Evolutionary conservation across 306 rosid genomes (phyloP).

Genomic region (Castanopsis chinensis): DNA sequence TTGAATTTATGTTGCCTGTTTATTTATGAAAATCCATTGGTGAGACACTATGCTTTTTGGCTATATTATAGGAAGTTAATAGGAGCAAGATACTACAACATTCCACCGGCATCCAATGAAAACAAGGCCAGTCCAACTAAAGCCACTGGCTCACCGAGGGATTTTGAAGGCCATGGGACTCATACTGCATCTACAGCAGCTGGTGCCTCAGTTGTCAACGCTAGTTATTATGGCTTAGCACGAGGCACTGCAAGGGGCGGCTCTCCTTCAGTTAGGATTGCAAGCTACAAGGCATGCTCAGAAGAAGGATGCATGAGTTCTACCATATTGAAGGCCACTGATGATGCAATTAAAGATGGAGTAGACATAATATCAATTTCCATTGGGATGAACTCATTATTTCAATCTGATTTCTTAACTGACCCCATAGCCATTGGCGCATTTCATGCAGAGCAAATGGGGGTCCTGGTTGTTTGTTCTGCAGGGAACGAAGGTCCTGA

Average conservation of each 20-base stretch:
- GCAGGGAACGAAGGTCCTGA: constrained; percentile 95
- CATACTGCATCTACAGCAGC: constrained; percentile 86
- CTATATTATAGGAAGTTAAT: constrained; percentile 64
- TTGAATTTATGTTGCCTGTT: too few species aligned
- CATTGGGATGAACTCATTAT: constrained; percentile 62
- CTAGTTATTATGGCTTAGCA: constrained; percentile 79
- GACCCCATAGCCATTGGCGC: constrained; percentile 95
- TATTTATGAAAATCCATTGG: neutral
- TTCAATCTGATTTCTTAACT: constrained; percentile 59
- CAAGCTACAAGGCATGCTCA: constrained; percentile 79
- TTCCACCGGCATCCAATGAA: constrained; percentile 6
- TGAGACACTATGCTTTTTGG: neutral
- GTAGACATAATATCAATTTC: constrained; percentile 90
- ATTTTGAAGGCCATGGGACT: constrained; percentile 79
- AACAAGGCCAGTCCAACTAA: constrained; percentile 31
- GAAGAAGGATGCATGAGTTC: constrained; percentile 78
- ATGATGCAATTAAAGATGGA: constrained; percentile 88
- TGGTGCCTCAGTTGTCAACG: constrained; percentile 57
- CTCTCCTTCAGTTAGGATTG: constrained; percentile 65
- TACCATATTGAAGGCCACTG: constrained; percentile 71
- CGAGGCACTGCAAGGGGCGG: constrained; percentile 87
- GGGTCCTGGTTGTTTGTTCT: constrained; percentile 85
- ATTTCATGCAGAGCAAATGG: constrained; percentile 80
- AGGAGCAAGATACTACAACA: constrained; percentile 86
- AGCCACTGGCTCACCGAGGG: constrained; percentile 71